Percentiles rank a stretch among this genome's conserved stretches.
Conservation (phyloP, 2,329 filamentous ascomycete species). For the Penicillium italicum region DNA sequence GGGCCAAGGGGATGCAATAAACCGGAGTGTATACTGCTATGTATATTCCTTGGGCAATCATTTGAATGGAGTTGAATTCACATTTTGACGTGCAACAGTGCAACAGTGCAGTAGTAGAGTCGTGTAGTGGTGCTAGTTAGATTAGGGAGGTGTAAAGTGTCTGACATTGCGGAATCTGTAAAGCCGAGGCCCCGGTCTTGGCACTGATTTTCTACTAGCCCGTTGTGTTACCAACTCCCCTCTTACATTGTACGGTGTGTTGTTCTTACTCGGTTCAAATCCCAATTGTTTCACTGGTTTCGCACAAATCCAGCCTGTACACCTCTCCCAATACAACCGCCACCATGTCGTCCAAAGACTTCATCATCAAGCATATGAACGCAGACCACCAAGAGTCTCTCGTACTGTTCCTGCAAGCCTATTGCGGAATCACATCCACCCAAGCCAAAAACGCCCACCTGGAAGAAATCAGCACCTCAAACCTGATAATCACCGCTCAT, state of each 20-base stretch:
- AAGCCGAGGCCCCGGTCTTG: slow-evolving; percentile 23
- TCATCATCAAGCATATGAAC: slow-evolving; percentile 84
- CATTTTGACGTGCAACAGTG: neutral
- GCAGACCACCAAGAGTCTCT: slow-evolving; percentile 72
- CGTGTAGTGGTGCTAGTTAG: neutral
- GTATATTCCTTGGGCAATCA: neutral
- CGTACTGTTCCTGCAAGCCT: slow-evolving; percentile 72
- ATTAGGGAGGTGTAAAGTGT: neutral
- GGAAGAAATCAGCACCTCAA: slow-evolving; percentile 60
- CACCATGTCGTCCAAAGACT: slow-evolving; percentile 47
- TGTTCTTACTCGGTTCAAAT: neutral
- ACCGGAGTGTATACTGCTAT: slow-evolving; percentile 11
- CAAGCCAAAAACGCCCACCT: slow-evolving; percentile 59
- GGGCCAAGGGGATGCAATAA: slow-evolving; percentile 12
- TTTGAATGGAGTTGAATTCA: neutral
- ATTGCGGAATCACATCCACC: slow-evolving; percentile 55
- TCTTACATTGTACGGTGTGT: neutral
- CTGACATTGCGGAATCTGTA: neutral
- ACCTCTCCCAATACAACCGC: neutral
- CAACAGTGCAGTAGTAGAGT: too few relatives aligned
- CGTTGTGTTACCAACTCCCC: neutral
- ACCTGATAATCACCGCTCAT: slow-evolving; percentile 60
- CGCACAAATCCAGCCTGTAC: neutral
- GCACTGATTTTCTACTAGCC: slow-evolving; percentile 10
- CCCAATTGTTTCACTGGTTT: neutral